These are phyloP conservation scores for Furcasterigmium sp. DNA, from an alignment of 2,329 filamentous ascomycete genomes.

Conservation along the genomic window DNA sequence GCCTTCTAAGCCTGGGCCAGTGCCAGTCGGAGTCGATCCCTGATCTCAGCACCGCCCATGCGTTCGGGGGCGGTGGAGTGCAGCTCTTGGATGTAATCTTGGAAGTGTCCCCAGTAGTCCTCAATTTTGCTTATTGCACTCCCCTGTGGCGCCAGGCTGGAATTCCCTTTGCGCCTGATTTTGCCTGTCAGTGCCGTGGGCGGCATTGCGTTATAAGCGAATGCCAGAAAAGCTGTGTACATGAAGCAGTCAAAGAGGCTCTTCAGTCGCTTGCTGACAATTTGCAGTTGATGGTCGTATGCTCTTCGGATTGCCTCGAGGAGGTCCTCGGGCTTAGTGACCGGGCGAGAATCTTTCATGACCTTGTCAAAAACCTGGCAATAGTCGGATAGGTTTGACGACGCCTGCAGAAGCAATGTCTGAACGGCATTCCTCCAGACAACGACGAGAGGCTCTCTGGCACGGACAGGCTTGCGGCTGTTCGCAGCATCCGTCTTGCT, in stretches of 20 bases:
- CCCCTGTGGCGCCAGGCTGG: no score
- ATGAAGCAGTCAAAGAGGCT: slow-evolving; percentile 15
- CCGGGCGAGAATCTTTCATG: no score
- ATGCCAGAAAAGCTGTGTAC: no score
- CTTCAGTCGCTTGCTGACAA: slow-evolving; percentile 7
- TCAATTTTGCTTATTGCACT: slow-evolving; percentile 6
- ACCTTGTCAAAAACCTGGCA: no score
- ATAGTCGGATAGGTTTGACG: not conserved
- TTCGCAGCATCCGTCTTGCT: not conserved
- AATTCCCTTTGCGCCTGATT: no score
- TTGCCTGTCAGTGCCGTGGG: no score
- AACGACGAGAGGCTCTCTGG: slow-evolving; percentile 2
- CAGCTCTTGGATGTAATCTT: slow-evolving; percentile 2
- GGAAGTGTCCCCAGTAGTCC: slow-evolving; percentile 8
- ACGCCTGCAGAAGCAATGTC: slow-evolving; percentile 1
- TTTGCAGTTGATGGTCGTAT: not conserved
- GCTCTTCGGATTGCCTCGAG: no score
- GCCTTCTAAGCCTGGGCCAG: not conserved
- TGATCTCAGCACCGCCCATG: not conserved
- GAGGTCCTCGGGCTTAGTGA: no score
- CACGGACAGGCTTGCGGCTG: not conserved
- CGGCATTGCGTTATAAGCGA: no score
- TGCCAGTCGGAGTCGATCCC: not conserved
- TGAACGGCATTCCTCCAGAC: not conserved
- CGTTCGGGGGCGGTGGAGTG: not conserved